These are phyloP conservation scores for Bonia amplexicaulis DNA, from an alignment of 176 grass and related monocot species.

Conservation along the genomic window DNA sequence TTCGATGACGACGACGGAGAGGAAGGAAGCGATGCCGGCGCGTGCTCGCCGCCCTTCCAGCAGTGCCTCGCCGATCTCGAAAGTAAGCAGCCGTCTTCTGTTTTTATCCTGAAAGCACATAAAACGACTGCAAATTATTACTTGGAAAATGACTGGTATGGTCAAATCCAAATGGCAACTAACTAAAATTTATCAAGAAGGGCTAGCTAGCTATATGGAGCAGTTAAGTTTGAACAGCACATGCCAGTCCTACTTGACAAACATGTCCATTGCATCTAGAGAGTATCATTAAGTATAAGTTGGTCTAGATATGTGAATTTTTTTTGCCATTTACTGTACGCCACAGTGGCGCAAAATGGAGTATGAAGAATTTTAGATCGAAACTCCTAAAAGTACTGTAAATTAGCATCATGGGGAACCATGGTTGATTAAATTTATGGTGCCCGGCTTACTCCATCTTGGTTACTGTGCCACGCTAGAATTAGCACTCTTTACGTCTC, in stretches of 20 bases:
- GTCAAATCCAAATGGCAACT: not conserved
- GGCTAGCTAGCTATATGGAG: not conserved
- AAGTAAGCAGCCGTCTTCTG: not conserved
- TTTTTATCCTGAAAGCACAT: not conserved
- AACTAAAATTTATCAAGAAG: not conserved
- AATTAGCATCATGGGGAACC: not conserved
- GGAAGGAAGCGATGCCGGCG: slow-evolving; percentile 15
- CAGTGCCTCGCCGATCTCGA: not conserved
- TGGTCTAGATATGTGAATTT: not conserved
- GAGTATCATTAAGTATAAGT: not conserved
- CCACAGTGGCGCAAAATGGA: not conserved
- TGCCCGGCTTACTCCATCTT: not conserved
- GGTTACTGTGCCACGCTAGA: slow-evolving; percentile 16
- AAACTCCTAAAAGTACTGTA: not conserved
- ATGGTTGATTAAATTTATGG: not conserved
- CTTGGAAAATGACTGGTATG: not conserved
- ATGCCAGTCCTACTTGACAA: not conserved
- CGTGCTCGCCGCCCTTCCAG: slow-evolving; percentile 28
- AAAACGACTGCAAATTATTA: not conserved
- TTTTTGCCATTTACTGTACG: not conserved
- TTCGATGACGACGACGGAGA: slow-evolving; percentile 47
- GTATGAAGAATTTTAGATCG: not conserved
- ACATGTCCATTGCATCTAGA: not conserved
- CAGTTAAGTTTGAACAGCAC: not conserved
- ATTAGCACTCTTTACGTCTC: not conserved